Evolutionary conservation across 371 early-diverging fungal genomes (phyloP), one percentile per base, ranked within the genome.

Genomic region (Mucor saturninus): DNA sequence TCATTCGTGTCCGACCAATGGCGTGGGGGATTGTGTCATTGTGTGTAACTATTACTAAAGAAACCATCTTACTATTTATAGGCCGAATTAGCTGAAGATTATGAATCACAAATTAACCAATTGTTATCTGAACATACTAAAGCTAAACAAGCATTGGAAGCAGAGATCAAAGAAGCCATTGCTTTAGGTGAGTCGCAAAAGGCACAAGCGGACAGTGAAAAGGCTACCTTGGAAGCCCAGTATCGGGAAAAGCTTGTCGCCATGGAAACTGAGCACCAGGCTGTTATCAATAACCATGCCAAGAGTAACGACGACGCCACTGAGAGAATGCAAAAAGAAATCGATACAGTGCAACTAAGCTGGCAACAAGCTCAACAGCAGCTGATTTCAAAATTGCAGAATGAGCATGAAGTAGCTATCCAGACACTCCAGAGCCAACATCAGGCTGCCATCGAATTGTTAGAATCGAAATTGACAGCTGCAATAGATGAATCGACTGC

Each of bases 251-350:
- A 63, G 21, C 15, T 67, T 10, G 53, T 30, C 4, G n/a, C 48
- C 10, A 35, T 65, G 39, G 48, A 62, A 21, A 57, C 55, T 38
- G 66, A 69, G 26, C 53, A 60, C 3, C 49, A 65, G 43, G 11
- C 15, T 14, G 49, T 62, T 56, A 48, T 37, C n/a, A 64, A 61
- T 57, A 65, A 43, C 50, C 63, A 51, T 65, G 76, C 55, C 43
- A 74, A 63, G 53, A 70, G 31, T 64, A 79, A 63, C 68, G 76
- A 74, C 53, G 73, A 59, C 38, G 63, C 42, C 21, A 72, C 62
- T 3, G 68, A 66, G 30, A 69, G 56, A 30, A 62, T 80, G 55
- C 67, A 72, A 31, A 71, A 75, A 32, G 75, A 80, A 46, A 71
- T 77, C 7, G 75, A 76, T 35, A 53, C 71, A 8, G 50, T 56